These are phyloP conservation scores for Aspergillus conjunctus DNA, from an alignment of 495 filamentous ascomycete species.

Conservation along the genomic window DNA sequence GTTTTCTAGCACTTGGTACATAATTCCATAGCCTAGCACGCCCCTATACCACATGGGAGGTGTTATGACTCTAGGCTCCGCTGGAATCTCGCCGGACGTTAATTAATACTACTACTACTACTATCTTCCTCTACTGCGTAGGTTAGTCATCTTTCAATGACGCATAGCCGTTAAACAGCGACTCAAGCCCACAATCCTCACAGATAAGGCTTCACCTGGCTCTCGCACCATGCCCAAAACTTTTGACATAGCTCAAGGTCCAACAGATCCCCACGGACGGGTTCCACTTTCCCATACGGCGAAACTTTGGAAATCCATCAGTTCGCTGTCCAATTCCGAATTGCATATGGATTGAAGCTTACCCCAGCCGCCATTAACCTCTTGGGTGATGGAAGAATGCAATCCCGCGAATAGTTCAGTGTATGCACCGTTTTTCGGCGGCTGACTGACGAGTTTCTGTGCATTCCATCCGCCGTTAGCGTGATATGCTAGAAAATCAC, in stretches of 20 bases:
- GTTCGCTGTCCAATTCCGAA: background rate
- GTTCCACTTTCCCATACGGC: background rate
- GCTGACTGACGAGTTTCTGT: background rate
- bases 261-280: background rate
- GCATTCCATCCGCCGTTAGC: background rate
- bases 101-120: no score
- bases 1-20: no score
- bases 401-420: background rate
- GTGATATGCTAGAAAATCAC: background rate
- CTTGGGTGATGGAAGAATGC: background rate
- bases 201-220: background rate
- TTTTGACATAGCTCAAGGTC: background rate
- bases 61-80: no score
- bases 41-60: no score
- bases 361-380: background rate
- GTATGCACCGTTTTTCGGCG: background rate
- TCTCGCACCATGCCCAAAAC: background rate
- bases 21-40: no score
- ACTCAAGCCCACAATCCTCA: no score
- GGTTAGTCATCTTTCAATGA: no score
- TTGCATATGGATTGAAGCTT: background rate
- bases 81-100: no score
- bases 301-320: background rate
- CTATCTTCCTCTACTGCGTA: no score
- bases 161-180: no score